Evolutionary conservation across 306 rosid species (phyloP).

Genomic region (Vicia faba): DNA sequence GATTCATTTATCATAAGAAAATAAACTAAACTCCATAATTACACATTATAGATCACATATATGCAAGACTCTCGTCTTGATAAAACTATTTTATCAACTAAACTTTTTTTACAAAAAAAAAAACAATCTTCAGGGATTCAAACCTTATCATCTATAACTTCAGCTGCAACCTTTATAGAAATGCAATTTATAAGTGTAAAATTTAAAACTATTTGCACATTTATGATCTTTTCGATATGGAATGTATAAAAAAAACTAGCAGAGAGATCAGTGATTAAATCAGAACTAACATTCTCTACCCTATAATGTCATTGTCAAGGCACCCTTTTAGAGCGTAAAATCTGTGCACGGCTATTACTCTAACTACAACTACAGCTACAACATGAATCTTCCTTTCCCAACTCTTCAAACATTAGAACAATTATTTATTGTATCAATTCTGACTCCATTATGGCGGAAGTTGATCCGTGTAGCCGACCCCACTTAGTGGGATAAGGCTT

Average conservation of each 20-base stretch:
- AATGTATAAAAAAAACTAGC: background rate
- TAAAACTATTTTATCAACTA: no score
- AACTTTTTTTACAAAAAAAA: no score
- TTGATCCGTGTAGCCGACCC: no score
- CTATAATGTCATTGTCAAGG: background rate
- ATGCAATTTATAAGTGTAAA: slow-evolving; percentile 15
- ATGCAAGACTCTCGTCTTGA: background rate
- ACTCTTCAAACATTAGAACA: slow-evolving; percentile 17
- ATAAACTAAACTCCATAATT: slow-evolving; percentile 9
- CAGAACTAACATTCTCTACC: slow-evolving; percentile 7
- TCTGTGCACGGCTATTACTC: background rate
- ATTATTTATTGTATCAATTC: background rate
- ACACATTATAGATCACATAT: background rate
- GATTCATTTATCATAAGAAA: slow-evolving; percentile 26
- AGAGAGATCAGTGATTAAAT: slow-evolving; percentile 9
- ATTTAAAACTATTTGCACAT: background rate
- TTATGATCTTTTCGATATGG: slow-evolving; percentile 16
- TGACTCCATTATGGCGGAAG: background rate
- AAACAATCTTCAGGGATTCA: no score
- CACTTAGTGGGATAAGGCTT: no score
- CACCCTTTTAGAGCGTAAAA: slow-evolving; percentile 1
- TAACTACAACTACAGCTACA: background rate
- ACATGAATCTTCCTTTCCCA: slow-evolving; percentile 12
- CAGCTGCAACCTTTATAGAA: slow-evolving; percentile 17
- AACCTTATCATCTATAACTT: slow-evolving; percentile 15